phyloP scores from a whole-genome alignment of 2,329 filamentous ascomycete genomes.

The Diaporthe velutina region DNA sequence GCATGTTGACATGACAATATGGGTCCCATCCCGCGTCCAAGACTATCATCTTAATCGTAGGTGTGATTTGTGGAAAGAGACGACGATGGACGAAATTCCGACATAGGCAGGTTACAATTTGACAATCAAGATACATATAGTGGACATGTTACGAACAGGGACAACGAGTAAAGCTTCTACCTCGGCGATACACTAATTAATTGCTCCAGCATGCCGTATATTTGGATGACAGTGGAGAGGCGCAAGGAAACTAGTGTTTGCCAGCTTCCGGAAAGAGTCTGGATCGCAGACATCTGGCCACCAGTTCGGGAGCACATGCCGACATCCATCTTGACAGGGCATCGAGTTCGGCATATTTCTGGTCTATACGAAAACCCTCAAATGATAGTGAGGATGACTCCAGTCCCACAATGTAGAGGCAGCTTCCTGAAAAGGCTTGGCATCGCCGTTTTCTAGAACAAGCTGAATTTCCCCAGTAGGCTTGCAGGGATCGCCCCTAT shows the following conservation, averaged over 20 bases:
- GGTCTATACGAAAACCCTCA: not conserved
- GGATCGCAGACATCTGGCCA: not conserved
- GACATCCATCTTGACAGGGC: not conserved
- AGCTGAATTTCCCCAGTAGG: not conserved
- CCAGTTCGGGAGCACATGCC: not conserved
- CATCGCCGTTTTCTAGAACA: not conserved
- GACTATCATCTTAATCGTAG: not conserved
- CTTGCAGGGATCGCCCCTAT: not conserved
- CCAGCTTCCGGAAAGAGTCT: not conserved
- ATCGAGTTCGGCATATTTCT: not conserved
- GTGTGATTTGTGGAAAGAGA: not conserved
- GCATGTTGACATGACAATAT: not conserved
- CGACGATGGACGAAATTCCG: not conserved
- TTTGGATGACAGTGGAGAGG: not conserved
- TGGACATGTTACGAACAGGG: not conserved
- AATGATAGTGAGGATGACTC: not conserved
- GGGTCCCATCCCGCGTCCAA: not conserved
- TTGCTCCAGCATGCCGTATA: not conserved
- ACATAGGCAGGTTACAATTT: conserved; percentile 6
- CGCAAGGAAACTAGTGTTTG: not conserved
- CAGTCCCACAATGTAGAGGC: not conserved
- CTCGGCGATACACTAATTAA: not conserved
- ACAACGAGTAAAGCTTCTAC: not conserved
- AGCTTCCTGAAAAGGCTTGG: conserved; percentile 25
- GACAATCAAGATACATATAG: not conserved